Base-by-base conservation (phyloP, 768 basidiomycete genomes). In the Chlorophyllum brunneum region DNA sequence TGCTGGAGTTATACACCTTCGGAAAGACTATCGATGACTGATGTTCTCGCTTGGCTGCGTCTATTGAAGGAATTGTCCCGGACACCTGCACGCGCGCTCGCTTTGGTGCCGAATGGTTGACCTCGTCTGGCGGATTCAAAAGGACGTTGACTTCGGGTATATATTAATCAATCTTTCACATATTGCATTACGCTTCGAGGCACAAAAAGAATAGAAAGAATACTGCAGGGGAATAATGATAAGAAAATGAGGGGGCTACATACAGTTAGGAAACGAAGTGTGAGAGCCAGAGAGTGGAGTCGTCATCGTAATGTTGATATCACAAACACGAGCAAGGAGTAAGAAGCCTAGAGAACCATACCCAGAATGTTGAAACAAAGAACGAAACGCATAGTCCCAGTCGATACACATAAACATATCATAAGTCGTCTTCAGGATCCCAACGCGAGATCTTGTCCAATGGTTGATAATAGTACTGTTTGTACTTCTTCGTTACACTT, bases 391-490 rank as follows among this genome's bases (percentile, higher is more conserved):
- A 39, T 10, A 37, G 42, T 39, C 48, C 29, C 18, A 44, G 24
- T 18, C 27, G 11, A 31, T 18, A 45, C 36, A 30, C 30, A 31
- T 4, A 42, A 10, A 39, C 16, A 5, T 2, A 27, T 61, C 54
- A 80, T 51, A 77, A 62, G 43, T 77, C 83, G 55, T 88, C 86
- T 62, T 89, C 86, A 1, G 78, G 72, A 65, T 89, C 86, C 86
- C 86, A 89, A 59, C 80, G 71, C 38, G 81, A 79, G 20, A 85
- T 82, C 69, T 86, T 89, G 26, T 70, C 83, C 54, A 91, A 67
- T 7, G 88, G 88, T 24, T 76, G 75, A 70, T 83, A 91, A 67
- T 91, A 92, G 68, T 92, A 92, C 64, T 88, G 85, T 65, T 91
- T 91, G 56, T 85, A 86, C 69, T 88, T 85, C 76, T 85, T 89